phyloP scores from a whole-genome alignment of 768 basidiomycete species.

The Pleurotus tuoliensis region DNA sequence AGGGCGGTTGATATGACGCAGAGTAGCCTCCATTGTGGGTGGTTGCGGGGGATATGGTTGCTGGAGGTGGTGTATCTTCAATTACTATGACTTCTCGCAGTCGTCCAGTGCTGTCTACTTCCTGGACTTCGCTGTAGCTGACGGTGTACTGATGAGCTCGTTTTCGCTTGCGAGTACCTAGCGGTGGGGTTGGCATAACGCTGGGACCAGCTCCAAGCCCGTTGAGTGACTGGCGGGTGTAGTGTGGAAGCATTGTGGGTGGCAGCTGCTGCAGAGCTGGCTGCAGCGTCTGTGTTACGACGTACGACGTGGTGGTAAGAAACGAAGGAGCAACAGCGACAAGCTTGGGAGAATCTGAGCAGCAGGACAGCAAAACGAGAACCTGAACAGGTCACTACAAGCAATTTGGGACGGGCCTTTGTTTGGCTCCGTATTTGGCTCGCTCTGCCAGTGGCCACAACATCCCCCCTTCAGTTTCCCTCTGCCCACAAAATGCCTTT shows the following conservation, averaged over 20 bases:
- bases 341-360: constrained; percentile 22
- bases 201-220: constrained; percentile 43
- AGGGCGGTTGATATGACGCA: constrained; percentile 75
- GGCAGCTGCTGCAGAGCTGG: constrained; percentile 67
- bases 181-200: constrained; percentile 67
- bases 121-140: constrained; percentile 85
- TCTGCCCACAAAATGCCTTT: constrained; percentile 8
- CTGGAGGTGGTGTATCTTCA: constrained; percentile 83
- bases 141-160: constrained; percentile 77
- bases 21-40: constrained; percentile 71
- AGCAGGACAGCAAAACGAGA: constrained; percentile 36
- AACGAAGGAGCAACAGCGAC: constrained; percentile 23
- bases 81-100: constrained; percentile 88
- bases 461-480: background rate
- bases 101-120: constrained; percentile 74
- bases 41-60: constrained; percentile 69
- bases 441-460: background rate
- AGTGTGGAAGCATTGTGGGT: constrained; percentile 59
- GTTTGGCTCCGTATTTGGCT: constrained; percentile 32
- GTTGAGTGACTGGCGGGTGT: constrained; percentile 58
- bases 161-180: constrained; percentile 78
- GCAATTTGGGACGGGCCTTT: constrained; percentile 26
- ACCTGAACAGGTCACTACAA: constrained; percentile 34
- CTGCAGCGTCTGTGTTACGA: constrained; percentile 58
- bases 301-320: constrained; percentile 50